Evolutionary conservation across 495 filamentous ascomycete species (phyloP).

Genomic region (Penicillium longicatenatum): DNA sequence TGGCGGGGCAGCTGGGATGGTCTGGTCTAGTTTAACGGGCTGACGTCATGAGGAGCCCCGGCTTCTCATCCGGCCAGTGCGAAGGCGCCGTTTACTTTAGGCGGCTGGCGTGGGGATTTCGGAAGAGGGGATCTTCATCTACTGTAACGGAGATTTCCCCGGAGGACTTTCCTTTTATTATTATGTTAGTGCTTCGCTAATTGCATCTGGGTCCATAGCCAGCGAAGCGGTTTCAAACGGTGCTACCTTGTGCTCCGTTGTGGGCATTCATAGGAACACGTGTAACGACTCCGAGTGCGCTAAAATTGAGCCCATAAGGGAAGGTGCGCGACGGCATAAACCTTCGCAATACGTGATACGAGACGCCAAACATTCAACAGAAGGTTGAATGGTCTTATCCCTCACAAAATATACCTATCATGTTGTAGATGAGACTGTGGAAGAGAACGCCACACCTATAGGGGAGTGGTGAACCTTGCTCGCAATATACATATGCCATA

Average conservation of each 20-base stretch:
- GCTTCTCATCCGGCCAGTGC: slow-evolving; percentile 1
- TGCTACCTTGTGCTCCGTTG: neutral
- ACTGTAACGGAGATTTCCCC: neutral
- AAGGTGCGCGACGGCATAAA: neutral
- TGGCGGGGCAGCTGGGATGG: neutral
- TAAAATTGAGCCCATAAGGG: neutral
- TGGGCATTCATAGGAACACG: neutral
- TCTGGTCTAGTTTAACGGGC: neutral
- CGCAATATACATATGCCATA: neutral
- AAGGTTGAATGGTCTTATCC: too few species aligned
- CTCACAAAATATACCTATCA: neutral
- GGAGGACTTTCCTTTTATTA: neutral
- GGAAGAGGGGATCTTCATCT: neutral
- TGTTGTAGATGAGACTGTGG: neutral
- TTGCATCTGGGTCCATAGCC: neutral
- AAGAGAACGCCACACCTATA: neutral
- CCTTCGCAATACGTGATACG: neutral
- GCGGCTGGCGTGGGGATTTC: neutral
- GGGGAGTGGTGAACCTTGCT: neutral
- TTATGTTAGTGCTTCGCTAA: neutral
- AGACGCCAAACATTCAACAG: neutral
- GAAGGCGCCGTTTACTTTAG: neutral
- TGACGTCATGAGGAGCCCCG: slow-evolving; percentile 1
- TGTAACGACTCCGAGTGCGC: neutral
- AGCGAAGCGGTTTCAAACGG: neutral